These are phyloP conservation scores for Verbena officinalis DNA, from an alignment of 257 asterid genomes.

Conservation along the genomic window DNA sequence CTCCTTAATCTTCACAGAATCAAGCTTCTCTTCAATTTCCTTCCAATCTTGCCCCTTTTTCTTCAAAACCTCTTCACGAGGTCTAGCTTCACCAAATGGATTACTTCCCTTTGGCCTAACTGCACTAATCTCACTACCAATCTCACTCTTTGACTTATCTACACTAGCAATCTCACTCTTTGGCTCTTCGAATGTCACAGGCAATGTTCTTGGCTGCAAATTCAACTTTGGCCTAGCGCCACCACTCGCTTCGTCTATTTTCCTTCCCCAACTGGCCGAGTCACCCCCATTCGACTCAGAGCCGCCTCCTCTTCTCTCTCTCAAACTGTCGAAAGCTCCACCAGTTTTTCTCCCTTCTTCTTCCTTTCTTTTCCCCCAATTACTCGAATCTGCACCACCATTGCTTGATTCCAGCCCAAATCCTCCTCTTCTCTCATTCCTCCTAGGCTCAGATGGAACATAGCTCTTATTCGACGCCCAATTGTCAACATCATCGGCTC, in stretches of 20 bases:
- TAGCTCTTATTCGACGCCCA: conserved; percentile 65
- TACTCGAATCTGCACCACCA: conserved; percentile 58
- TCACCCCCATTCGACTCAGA: conserved; percentile 31
- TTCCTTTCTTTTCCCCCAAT: conserved; percentile 64
- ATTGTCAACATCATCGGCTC: conserved; percentile 72
- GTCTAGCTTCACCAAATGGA: conserved; percentile 73
- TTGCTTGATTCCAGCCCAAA: conserved; percentile 49
- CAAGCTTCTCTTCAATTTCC: conserved; percentile 58
- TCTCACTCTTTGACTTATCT: conserved; percentile 28
- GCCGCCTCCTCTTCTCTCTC: conserved; percentile 46
- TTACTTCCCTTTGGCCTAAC: conserved; percentile 52
- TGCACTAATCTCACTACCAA: neutral
- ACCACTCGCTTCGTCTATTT: conserved; percentile 40
- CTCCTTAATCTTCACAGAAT: conserved; percentile 45
- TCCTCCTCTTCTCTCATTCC: conserved; percentile 51
- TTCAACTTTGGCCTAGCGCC: conserved; percentile 48
- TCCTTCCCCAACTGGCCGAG: conserved; percentile 48
- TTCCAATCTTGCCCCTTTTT: conserved; percentile 66
- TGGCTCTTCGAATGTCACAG: conserved; percentile 32
- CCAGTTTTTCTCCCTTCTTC: conserved; percentile 50
- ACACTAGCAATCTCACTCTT: no score
- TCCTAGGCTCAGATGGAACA: conserved; percentile 53
- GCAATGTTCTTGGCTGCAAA: conserved; percentile 40
- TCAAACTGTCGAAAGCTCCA: conserved; percentile 59
- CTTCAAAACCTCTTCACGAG: conserved; percentile 75